Evolutionary conservation across 768 basidiomycete species (phyloP).

Genomic region (Mycena alexandri): DNA sequence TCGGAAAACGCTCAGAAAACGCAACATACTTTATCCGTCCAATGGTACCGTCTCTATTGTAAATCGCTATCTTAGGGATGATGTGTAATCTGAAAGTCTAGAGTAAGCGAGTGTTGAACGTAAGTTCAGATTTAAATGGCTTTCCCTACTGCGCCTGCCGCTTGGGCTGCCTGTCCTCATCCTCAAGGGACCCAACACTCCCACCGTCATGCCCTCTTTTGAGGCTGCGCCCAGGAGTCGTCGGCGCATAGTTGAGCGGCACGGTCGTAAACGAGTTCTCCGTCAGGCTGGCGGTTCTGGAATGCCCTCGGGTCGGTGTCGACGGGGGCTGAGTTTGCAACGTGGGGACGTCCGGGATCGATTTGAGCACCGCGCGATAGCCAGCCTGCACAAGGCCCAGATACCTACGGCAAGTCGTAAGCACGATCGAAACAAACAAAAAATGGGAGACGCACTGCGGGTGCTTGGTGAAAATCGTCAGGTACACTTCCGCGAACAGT

Average conservation of each 20-base stretch:
- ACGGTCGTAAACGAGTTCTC: conserved; percentile 65
- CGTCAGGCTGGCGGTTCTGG: conserved; percentile 43
- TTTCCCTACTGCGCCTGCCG: conserved; percentile 8
- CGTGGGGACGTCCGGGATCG: conserved; percentile 40
- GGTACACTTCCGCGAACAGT: conserved; percentile 75
- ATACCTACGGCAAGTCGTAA: no score
- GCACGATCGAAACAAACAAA: no score
- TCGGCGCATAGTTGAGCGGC: conserved; percentile 48
- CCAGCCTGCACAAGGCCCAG: conserved; percentile 77
- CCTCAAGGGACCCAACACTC: not conserved
- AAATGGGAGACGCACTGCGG: conserved; percentile 51
- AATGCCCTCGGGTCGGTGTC: conserved; percentile 40
- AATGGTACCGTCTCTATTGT: no score
- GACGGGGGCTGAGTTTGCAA: conserved; percentile 49
- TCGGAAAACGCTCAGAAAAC: no score
- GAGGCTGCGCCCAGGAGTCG: conserved; percentile 44
- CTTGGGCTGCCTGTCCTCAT: conserved; percentile 21
- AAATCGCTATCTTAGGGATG: no score
- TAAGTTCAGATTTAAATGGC: no score
- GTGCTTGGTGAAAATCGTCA: conserved; percentile 81
- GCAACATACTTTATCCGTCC: no score
- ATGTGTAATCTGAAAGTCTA: not conserved
- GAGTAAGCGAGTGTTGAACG: no score
- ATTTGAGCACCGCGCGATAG: conserved; percentile 61
- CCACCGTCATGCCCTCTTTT: not conserved